These are phyloP conservation scores for Hirschioporus abietinus DNA, from an alignment of 768 basidiomycete species.

Conservation along the genomic window DNA sequence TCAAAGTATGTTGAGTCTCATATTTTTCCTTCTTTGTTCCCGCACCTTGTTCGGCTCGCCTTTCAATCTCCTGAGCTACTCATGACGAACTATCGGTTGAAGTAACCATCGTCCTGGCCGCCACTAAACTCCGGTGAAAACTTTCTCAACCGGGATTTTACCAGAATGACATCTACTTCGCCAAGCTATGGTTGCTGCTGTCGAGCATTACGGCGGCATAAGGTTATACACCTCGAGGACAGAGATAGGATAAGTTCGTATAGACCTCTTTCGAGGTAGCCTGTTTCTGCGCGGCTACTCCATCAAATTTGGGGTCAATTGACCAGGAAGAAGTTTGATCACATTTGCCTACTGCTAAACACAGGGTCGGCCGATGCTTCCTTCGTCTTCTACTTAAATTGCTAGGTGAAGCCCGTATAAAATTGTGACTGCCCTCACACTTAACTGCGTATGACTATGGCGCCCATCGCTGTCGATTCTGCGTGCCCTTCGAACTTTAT, in stretches of 20 bases:
- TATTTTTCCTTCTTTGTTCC: background rate
- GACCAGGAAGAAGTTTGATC: background rate
- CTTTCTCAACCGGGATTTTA: background rate
- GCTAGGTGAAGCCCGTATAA: background rate
- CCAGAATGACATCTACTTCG: background rate
- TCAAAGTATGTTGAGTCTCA: background rate
- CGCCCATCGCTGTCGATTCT: background rate
- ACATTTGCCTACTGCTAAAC: background rate
- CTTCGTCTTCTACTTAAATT: background rate
- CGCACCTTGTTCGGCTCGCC: background rate
- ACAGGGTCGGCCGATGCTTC: background rate
- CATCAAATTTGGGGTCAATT: background rate
- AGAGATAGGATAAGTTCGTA: background rate
- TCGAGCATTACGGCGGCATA: background rate
- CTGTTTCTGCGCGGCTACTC: too few species aligned
- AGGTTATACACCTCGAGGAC: background rate
- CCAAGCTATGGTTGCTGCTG: background rate
- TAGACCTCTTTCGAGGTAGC: background rate
- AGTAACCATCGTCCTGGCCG: background rate
- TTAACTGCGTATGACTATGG: background rate
- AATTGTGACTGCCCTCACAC: background rate
- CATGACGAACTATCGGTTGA: background rate
- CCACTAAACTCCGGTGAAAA: background rate
- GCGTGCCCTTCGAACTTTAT: background rate
- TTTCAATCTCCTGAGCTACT: background rate